A percentile compares a stretch with the other conserved stretches of the same genome.
phyloP scores from a whole-genome alignment of 2,329 filamentous ascomycete species.

The Bisporella sp. region DNA sequence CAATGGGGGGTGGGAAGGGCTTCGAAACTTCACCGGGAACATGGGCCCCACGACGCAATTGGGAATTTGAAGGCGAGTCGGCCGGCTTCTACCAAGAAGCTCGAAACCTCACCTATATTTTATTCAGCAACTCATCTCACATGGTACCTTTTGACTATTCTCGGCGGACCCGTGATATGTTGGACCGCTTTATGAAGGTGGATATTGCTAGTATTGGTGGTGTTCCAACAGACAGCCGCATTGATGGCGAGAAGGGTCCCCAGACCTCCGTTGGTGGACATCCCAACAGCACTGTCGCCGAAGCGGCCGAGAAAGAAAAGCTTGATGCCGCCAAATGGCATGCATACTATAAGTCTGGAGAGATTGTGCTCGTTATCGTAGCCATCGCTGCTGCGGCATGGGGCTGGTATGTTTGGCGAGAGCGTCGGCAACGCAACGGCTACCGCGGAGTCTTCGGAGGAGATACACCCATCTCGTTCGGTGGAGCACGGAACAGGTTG shows the following conservation, averaged over 20 bases:
- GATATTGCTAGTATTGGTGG: conserved; percentile 87
- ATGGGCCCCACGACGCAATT: conserved; percentile 86
- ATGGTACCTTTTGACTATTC: conserved; percentile 97
- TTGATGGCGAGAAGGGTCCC: conserved; percentile 63
- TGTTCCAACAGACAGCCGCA: conserved; percentile 55
- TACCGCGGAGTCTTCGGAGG: conserved; percentile 40
- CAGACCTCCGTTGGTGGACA: conserved; percentile 61
- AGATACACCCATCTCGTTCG: conserved; percentile 23
- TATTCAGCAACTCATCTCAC: conserved; percentile 93
- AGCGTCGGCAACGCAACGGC: conserved; percentile 46
- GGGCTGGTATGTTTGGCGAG: conserved; percentile 58
- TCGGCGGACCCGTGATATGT: conserved; percentile 84
- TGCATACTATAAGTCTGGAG: conserved; percentile 66
- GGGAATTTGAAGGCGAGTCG: conserved; percentile 83
- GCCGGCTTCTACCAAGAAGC: conserved; percentile 93
- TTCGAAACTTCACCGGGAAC: conserved; percentile 84
- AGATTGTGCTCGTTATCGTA: conserved; percentile 61
- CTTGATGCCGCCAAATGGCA: conserved; percentile 62
- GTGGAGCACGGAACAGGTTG: conserved; percentile 16
- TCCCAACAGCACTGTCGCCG: conserved; percentile 58
- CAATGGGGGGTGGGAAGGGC: conserved; percentile 87
- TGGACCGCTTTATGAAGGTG: conserved; percentile 91
- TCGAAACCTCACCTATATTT: conserved; percentile 88
- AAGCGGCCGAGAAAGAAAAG: conserved; percentile 54
- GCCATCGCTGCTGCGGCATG: conserved; percentile 54